Evolutionary conservation across 2,329 filamentous ascomycete genomes (phyloP).

Genomic region (Akanthomyces uredinophilus): DNA sequence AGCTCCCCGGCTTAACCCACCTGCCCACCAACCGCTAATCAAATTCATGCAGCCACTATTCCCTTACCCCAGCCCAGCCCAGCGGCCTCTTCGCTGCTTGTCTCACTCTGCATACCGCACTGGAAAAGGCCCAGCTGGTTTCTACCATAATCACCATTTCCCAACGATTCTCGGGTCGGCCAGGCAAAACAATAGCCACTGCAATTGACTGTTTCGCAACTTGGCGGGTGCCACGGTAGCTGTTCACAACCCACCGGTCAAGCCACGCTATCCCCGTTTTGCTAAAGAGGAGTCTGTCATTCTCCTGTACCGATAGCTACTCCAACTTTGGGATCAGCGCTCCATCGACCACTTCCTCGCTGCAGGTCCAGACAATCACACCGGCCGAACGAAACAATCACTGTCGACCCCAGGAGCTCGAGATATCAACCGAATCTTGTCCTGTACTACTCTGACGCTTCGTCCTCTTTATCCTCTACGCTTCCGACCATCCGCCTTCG

Average conservation of each 20-base stretch:
- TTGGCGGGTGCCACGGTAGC: background rate
- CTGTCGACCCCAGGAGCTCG: background rate
- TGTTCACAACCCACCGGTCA: background rate
- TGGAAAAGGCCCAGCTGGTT: background rate
- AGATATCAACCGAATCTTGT: background rate
- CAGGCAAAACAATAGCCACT: background rate
- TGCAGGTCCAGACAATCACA: background rate
- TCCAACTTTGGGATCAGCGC: constrained; percentile 9
- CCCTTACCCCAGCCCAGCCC: background rate
- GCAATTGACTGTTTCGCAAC: background rate
- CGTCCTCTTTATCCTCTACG: background rate
- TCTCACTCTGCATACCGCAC: constrained; percentile 4
- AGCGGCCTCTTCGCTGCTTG: background rate
- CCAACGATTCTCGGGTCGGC: background rate
- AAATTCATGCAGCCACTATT: too few relatives aligned
- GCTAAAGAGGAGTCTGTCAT: constrained; percentile 2
- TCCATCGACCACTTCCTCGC: background rate
- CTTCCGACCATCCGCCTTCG: background rate
- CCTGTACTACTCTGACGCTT: background rate
- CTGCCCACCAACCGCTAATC: background rate
- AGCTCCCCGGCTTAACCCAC: background rate
- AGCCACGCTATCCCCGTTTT: background rate
- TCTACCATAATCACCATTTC: background rate
- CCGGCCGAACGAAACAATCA: background rate
- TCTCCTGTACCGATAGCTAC: background rate